Evolutionary conservation across 75 land plant species (phyloP).

Genomic region (Pseudotsuga menziesii): DNA sequence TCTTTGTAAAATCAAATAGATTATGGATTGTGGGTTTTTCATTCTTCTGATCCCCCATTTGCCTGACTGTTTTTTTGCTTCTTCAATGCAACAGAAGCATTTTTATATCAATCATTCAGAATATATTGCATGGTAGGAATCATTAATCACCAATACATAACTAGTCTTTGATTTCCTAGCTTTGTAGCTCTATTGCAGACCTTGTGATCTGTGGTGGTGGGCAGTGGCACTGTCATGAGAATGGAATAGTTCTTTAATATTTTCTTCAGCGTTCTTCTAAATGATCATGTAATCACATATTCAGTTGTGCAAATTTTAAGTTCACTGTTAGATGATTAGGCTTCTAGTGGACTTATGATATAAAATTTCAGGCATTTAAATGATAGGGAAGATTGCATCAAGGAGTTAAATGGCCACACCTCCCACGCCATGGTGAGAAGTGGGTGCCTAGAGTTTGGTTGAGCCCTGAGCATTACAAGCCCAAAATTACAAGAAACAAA

Average conservation of each 20-base stretch:
- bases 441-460: no score
- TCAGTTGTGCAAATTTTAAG: background rate
- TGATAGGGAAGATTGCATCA: background rate
- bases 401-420: background rate
- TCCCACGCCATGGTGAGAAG: no score
- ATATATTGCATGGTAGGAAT: background rate
- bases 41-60: constrained; percentile 1
- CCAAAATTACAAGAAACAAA: background rate
- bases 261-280: background rate
- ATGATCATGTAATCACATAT: background rate
- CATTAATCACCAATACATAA: background rate
- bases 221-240: background rate
- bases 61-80: background rate
- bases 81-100: background rate
- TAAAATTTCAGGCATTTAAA: background rate
- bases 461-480: no score
- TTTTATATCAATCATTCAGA: background rate
- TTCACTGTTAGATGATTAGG: background rate
- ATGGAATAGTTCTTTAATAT: background rate
- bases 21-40: constrained; percentile 1
- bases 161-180: background rate
- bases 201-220: background rate
- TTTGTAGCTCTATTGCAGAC: background rate
- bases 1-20: background rate
- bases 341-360: background rate